Evolutionary conservation across 768 basidiomycete genomes (phyloP), one percentile per base, ranked within the genome.

Genomic region (Inosperma sp.): DNA sequence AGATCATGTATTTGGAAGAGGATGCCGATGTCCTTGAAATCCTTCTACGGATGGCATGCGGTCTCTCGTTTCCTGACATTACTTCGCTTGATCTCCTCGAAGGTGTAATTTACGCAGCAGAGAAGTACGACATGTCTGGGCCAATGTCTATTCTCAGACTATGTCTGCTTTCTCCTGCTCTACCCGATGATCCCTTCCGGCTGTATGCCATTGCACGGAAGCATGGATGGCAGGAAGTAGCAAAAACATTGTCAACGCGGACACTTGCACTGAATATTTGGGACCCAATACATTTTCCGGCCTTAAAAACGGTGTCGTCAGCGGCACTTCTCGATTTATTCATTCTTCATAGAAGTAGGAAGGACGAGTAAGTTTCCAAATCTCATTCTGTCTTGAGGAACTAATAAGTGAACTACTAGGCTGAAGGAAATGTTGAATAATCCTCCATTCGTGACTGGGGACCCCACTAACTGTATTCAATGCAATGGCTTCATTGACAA

Each of bases 121-220:
- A 86, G 59, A 84, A 83, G 59, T 86, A 85, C 61, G 83, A 84
- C 29, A 85, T 83, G 79, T 75, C 78, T 0, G 84, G 83, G 0
- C 81, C 83, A 2, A 68, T 72, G 51, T 82, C 80, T 5, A 75
- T 84, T 55, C 64, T 84, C 43, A 80, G 81, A 31, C 75, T 80
- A 27, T 72, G 80, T n/a, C 68, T 80, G 47, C 72, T 76, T 62
- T 78, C 78, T 0, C 78, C 76, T 1, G 65, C 74, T 0, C 69
- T 84, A 34, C 65, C 77, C 19, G 67, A 71, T 30, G 67, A 78
- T 36, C 76, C 81, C 0, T 66, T 83, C 14, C 73, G 77, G 10
- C 63, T 83, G 13, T 83, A 83, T 55, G 68, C 75, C 4, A 65
- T 77, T 3, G 77, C 81, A 16, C 77, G 77, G 47, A 75, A 82